Conservation (phyloP, 164 flowering plant species). For the Annona squamosa region DNA sequence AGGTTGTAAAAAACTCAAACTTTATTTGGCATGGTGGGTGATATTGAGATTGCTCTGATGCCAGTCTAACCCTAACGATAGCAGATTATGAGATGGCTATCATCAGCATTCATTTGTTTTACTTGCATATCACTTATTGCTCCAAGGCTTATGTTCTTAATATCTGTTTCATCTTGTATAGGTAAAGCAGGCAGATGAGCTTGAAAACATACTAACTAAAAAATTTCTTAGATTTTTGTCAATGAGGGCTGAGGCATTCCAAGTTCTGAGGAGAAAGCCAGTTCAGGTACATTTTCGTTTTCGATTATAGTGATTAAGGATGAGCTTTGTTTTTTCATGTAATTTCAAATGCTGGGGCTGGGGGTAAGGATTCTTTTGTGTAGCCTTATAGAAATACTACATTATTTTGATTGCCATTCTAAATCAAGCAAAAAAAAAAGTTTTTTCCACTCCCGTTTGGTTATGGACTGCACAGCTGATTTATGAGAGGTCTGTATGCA, state of each 20-base stretch:
- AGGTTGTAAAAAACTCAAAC: neutral
- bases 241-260: constrained; percentile 99
- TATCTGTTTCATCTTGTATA: constrained; percentile 21
- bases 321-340: too few relatives aligned
- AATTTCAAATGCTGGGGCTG: too few relatives aligned
- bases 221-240: constrained; percentile 95
- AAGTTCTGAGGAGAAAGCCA: constrained; percentile 94
- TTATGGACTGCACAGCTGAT: too few relatives aligned
- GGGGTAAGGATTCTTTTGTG: too few relatives aligned
- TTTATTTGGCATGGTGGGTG: neutral
- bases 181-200: constrained; percentile 98
- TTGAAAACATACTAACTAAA: constrained; percentile 86
- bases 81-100: neutral
- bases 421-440: too few relatives aligned
- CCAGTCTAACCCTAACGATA: neutral
- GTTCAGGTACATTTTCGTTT: constrained; percentile 50
- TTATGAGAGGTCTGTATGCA: too few relatives aligned
- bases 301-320: too few relatives aligned
- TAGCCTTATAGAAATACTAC: too few relatives aligned
- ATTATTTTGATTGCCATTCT: too few relatives aligned
- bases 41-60: neutral
- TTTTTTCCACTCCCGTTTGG: too few relatives aligned
- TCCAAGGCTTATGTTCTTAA: constrained; percentile 2
- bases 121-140: neutral
- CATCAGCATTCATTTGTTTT: neutral